Base-by-base conservation (phyloP, 768 basidiomycete genomes). In the Leccinum rimulosum region DNA sequence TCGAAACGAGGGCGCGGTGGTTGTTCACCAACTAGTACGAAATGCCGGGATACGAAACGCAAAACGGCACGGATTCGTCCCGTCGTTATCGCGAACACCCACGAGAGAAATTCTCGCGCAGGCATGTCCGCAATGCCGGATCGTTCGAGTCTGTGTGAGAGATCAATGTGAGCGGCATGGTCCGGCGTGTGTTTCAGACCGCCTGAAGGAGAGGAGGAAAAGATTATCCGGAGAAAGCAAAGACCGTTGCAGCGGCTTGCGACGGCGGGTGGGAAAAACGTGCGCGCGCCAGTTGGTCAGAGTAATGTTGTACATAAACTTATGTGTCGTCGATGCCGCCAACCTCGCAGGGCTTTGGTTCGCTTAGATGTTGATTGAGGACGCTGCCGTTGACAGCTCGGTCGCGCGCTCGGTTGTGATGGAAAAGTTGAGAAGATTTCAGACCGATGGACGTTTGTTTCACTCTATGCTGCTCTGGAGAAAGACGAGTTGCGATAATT, bases 71-170 rank as follows among this genome's bases (percentile, higher is more conserved):
- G 43, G 19, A 19, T 45, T 45, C 43, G 19, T 19, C 43, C 43
- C 54, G 50, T 56, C 57, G 49, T 67, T 56, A 66, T 66, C 56
- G 45, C 30, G 43, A 48, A 47, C 50, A 49, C 48, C 25, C 51
- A 27, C 36, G 31, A 36, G 27, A 50, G 57, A 10, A 43, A 19
- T 45, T 45, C 43, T 45, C n/a, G 43, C 43, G 43, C 43, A 45
- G 10, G 11, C 19, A 45, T 19, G 19, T 45, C 43, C 14, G 31
- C 28, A 30, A 4, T 12, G 12, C 33, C 25, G 22, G 49, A 55
- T 54, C 19, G 35, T 56, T 49, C 54, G 54, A 27, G 61, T 31
- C 22, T 43, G 67, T 66, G 66, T 68, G 67, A 67, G 33, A 17
- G 28, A 27, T 28, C 49, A 50, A 49, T 27, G 25, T 22, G 15